Percentiles rank a stretch among this genome's conserved stretches.
These are phyloP conservation scores for Myxozyma monticola DNA, from an alignment of 805 yeast species.

Conservation along the genomic window DNA sequence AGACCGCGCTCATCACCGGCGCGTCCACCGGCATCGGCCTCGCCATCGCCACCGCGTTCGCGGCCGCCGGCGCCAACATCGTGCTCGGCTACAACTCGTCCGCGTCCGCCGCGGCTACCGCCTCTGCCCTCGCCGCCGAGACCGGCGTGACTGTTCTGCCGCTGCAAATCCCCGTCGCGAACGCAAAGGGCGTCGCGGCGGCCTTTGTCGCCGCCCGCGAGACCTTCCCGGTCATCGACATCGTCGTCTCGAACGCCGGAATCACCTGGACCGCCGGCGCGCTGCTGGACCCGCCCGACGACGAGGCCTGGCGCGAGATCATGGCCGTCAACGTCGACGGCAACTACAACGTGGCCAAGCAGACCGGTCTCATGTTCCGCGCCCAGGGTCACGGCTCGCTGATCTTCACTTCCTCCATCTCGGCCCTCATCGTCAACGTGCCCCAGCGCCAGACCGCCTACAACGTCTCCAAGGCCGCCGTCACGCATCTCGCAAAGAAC, in stretches of 20 bases:
- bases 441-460: slow-evolving; percentile 56
- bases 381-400: slow-evolving; percentile 29
- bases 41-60: slow-evolving; percentile 50
- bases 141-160: slow-evolving; percentile 65
- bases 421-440: slow-evolving; percentile 54
- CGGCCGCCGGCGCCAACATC: slow-evolving; percentile 48
- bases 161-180: slow-evolving; percentile 58
- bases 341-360: slow-evolving; percentile 55
- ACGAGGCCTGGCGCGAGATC: slow-evolving; percentile 22
- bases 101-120: slow-evolving; percentile 57
- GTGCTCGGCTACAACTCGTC: slow-evolving; percentile 46
- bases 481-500: slow-evolving; percentile 51
- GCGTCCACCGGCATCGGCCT: slow-evolving; percentile 57
- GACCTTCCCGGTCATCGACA: slow-evolving; percentile 19
- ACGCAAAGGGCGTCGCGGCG: slow-evolving; percentile 48
- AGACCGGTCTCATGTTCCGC: slow-evolving; percentile 49
- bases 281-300: slow-evolving; percentile 15
- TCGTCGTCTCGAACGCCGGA: slow-evolving; percentile 31
- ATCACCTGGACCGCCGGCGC: slow-evolving; percentile 28
- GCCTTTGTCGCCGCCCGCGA: slow-evolving; percentile 46
- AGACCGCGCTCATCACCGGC: slow-evolving; percentile 50
- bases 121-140: slow-evolving; percentile 53
- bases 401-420: slow-evolving; percentile 54
- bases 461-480: slow-evolving; percentile 58
- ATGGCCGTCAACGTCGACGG: slow-evolving; percentile 23